phyloP scores from a whole-genome alignment of 2,329 filamentous ascomycete genomes.

The Clonostachys rhizophaga region DNA sequence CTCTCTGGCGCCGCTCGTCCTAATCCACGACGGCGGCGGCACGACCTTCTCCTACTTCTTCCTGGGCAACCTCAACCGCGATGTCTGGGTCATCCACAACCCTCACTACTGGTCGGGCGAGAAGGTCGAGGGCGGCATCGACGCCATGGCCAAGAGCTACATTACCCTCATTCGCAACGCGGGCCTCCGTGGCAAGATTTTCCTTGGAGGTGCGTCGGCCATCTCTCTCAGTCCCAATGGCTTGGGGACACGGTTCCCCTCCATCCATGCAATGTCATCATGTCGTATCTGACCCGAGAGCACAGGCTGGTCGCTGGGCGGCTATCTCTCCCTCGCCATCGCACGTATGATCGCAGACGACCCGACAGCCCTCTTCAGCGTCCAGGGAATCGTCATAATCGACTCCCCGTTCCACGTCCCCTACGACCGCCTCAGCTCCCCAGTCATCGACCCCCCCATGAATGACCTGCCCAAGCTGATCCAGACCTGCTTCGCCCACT shows the following conservation, averaged over 20 bases:
- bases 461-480: slow-evolving; percentile 14
- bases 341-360: slow-evolving; percentile 14
- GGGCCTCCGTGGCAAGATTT: slow-evolving; percentile 14
- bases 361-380: slow-evolving; percentile 10
- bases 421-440: slow-evolving; percentile 6
- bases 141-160: slow-evolving; percentile 19
- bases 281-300: too few species aligned
- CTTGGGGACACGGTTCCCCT: not conserved
- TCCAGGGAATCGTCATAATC: slow-evolving; percentile 18
- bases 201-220: slow-evolving; percentile 13
- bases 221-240: not conserved
- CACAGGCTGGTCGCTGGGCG: slow-evolving; percentile 21
- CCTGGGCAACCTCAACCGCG: slow-evolving; percentile 15
- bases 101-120: slow-evolving; percentile 15
- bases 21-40: slow-evolving; percentile 22
- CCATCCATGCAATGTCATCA: too few species aligned
- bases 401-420: slow-evolving; percentile 19
- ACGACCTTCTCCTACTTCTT: slow-evolving; percentile 21
- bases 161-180: slow-evolving; percentile 12
- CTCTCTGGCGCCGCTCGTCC: slow-evolving; percentile 13
- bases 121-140: slow-evolving; percentile 16
- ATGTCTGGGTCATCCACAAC: slow-evolving; percentile 22
- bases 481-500: slow-evolving; percentile 19
- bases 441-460: slow-evolving; percentile 9
- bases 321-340: slow-evolving; percentile 15